Conservation (phyloP, 495 filamentous ascomycete species). For the Aspergillus hancockii region DNA sequence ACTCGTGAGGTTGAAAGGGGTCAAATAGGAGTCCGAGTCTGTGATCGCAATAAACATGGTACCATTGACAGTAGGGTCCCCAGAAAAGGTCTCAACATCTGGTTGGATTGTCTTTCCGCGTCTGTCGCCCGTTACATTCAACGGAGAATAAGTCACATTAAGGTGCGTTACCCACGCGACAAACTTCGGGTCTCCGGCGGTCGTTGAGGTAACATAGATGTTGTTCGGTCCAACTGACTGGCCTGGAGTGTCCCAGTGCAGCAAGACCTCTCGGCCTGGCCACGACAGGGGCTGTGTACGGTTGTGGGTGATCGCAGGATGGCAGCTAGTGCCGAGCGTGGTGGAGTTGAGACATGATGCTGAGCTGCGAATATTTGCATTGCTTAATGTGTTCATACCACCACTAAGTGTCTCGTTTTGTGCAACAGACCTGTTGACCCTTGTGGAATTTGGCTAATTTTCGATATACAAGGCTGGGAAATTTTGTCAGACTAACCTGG, state of each 20-base stretch:
- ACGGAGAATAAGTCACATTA: slow-evolving; percentile 77
- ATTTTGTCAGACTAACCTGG: slow-evolving; percentile 86
- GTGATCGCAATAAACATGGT: slow-evolving; percentile 82
- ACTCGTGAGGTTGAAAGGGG: slow-evolving; percentile 72
- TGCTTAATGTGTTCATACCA: slow-evolving; percentile 37
- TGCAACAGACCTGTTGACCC: slow-evolving; percentile 56
- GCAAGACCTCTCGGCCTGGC: slow-evolving; percentile 69
- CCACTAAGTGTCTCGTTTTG: slow-evolving; percentile 37
- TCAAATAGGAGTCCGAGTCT: slow-evolving; percentile 65
- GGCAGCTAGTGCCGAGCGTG: slow-evolving; percentile 55
- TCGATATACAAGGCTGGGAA: slow-evolving; percentile 73
- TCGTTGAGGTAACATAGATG: slow-evolving; percentile 69
- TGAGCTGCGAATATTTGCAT: slow-evolving; percentile 32
- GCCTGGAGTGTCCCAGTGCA: slow-evolving; percentile 74
- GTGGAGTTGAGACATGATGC: slow-evolving; percentile 54
- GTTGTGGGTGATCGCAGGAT: slow-evolving; percentile 65
- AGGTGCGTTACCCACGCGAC: slow-evolving; percentile 80
- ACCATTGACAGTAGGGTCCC: slow-evolving; percentile 71
- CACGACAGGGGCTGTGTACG: slow-evolving; percentile 68
- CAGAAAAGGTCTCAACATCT: slow-evolving; percentile 55
- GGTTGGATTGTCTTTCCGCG: slow-evolving; percentile 65
- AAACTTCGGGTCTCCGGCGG: slow-evolving; percentile 59
- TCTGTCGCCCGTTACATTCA: slow-evolving; percentile 47
- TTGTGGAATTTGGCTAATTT: slow-evolving; percentile 74
- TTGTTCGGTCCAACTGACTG: slow-evolving; percentile 75